Base-by-base conservation (phyloP, 352 stramenopile genomes). In the Porosira glacialis region DNA sequence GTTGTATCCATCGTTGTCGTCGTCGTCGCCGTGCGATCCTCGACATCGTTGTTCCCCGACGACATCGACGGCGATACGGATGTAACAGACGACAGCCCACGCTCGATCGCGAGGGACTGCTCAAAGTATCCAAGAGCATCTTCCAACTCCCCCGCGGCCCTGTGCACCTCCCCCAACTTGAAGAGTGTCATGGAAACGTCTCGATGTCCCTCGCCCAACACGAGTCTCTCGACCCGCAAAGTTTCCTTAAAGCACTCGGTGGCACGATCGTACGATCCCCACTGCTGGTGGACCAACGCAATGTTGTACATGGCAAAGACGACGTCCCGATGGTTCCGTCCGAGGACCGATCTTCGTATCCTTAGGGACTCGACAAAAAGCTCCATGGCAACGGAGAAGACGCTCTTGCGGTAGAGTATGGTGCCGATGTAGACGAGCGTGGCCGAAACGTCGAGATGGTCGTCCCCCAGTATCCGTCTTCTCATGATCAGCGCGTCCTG, bases 231-330 rank as follows among this genome's bases (percentile, higher is more conserved):
- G 6, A 85, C 71, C 13, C 63, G 36, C 13, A 80, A 31, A 33
- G 70, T 80, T 38, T 80, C 70, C 8, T 8, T n/a, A 31, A 75
- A 79, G 28, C 45, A 59, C 22, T 28, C 4, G 47, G 71, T 76
- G 19, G 70, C 62, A 13, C 47, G 21, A 33, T 81, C 69, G 45
- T 85, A 78, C 48, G 85, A 59, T 13, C 78, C 81, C 2, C 44
- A 74, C 36, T 79, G 75, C 28, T 79, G 39, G 21, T 80, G 60
- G 8, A 85, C 78, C 31, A 81, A 81, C 1, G 75, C 82, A 61
- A 89, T 87, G 52, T 89, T 89, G 58, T 65, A 81, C 17, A 85
- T 63, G n/a, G 87, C 74, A n/a, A 78, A 82, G 1, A 68, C 79
- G 10, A 86, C 70, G 61, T 87, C 82, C 13, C 72, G 39, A 59